These are phyloP conservation scores for Pholiota adiposa DNA, from an alignment of 1,284 basidiomycete genomes.

Conservation along the genomic window DNA sequence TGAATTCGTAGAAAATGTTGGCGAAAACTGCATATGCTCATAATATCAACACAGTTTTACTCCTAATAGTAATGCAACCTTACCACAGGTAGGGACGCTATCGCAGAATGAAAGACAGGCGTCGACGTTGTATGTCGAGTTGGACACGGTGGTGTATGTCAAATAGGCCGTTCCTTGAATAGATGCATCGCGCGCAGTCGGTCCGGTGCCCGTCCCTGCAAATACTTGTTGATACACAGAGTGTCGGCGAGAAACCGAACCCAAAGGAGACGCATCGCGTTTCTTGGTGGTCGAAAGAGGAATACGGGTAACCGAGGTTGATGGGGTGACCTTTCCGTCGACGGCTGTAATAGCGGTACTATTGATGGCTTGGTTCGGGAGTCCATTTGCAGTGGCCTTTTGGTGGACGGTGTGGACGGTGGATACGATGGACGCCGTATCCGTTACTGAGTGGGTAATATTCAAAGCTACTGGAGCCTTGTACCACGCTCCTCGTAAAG, in stretches of 20 bases:
- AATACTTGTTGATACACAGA: slow-evolving; percentile 1
- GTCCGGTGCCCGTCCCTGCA: slow-evolving; percentile 2
- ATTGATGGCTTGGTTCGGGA: background rate
- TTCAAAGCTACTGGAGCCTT: background rate
- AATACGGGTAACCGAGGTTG: background rate
- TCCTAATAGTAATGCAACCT: background rate
- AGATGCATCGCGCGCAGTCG: slow-evolving; percentile 2
- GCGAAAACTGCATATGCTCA: background rate
- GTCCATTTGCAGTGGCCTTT: background rate
- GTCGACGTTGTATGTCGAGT: slow-evolving; percentile 10
- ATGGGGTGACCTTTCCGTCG: background rate
- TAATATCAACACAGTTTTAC: background rate
- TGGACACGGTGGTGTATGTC: background rate
- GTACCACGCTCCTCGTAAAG: background rate
- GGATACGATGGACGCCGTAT: background rate
- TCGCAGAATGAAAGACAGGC: slow-evolving; percentile 6
- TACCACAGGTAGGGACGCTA: slow-evolving; percentile 1
- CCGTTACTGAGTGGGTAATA: background rate
- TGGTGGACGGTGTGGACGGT: background rate
- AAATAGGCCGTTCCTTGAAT: slow-evolving; percentile 5
- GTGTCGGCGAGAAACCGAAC: background rate
- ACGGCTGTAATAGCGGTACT: background rate
- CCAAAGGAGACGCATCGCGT: background rate
- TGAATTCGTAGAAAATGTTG: slow-evolving; percentile 8
- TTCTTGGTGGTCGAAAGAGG: background rate